A percentile compares a stretch with the other conserved stretches of the same genome.
phyloP scores from a whole-genome alignment of 768 basidiomycete species.

The Galerina marginata region DNA sequence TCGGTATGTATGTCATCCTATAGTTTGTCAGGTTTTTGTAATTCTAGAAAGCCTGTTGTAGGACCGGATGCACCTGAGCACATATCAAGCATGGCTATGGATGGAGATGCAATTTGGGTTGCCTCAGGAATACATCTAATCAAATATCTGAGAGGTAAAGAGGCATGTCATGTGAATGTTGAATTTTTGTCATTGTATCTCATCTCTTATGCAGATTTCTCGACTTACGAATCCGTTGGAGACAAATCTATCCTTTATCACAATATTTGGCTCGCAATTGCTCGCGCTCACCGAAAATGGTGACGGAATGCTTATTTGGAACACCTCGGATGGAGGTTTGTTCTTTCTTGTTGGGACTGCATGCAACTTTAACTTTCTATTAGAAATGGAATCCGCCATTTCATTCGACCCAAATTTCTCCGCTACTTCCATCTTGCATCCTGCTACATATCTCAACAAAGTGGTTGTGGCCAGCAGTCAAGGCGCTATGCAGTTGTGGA shows the following conservation, averaged over 20 bases:
- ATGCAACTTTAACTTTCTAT: conserved; percentile 4
- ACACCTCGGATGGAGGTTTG: conserved; percentile 64
- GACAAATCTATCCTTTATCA: conserved; percentile 62
- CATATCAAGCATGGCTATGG: conserved; percentile 80
- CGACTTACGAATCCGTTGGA: conserved; percentile 71
- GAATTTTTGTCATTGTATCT: conserved; percentile 1
- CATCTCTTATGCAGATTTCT: conserved; percentile 46
- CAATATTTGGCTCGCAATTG: conserved; percentile 82
- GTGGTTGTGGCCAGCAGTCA: conserved; percentile 82
- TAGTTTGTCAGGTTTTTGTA: neutral
- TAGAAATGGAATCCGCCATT: conserved; percentile 70
- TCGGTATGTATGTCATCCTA: conserved; percentile 67
- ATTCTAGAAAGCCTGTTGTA: conserved; percentile 35
- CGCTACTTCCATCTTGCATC: conserved; percentile 87
- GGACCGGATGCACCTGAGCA: conserved; percentile 81
- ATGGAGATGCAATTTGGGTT: conserved; percentile 87
- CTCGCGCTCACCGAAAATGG: conserved; percentile 84
- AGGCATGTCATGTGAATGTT: conserved; percentile 49
- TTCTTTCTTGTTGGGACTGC: conserved; percentile 1
- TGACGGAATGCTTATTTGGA: conserved; percentile 78
- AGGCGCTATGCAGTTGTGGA: conserved; percentile 93
- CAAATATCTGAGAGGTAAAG: conserved; percentile 89
- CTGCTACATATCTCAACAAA: conserved; percentile 97
- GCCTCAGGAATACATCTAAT: conserved; percentile 70
- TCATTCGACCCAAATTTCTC: conserved; percentile 85